phyloP scores from a whole-genome alignment of 2,329 filamentous ascomycete genomes.

The Pezicula radicicola region DNA sequence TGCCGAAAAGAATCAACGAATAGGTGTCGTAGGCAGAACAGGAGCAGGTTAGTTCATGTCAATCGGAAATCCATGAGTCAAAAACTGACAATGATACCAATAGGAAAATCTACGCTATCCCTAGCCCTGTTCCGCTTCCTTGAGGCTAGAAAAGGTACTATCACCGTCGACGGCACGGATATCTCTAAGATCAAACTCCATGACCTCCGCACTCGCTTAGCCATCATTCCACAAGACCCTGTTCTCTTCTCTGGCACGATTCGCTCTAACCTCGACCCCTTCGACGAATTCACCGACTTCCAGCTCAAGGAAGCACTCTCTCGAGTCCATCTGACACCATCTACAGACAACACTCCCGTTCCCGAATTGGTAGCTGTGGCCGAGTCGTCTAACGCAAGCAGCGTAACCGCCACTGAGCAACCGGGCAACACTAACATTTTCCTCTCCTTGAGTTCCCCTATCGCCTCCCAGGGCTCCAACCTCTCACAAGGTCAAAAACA shows the following conservation, averaged over 20 bases:
- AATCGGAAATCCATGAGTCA: conserved; percentile 11
- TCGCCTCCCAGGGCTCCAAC: conserved; percentile 69
- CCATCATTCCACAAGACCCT: conserved; percentile 51
- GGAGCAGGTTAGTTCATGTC: conserved; percentile 21
- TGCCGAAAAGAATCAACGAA: conserved; percentile 56
- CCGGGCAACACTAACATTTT: conserved; percentile 61
- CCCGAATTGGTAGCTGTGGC: not conserved
- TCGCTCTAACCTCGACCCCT: conserved; percentile 87
- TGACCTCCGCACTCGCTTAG: conserved; percentile 23
- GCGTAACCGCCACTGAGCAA: not conserved
- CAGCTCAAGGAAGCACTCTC: conserved; percentile 81
- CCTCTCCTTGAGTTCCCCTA: conserved; percentile 53
- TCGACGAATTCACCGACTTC: conserved; percentile 78
- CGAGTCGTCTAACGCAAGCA: conserved; percentile 1
- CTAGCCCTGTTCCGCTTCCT: conserved; percentile 22
- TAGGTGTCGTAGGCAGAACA: conserved; percentile 25
- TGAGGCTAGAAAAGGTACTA: conserved; percentile 35
- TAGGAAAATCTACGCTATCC: conserved; percentile 22
- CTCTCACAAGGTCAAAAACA: conserved; percentile 71
- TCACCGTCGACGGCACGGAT: conserved; percentile 25
- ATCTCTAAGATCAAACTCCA: conserved; percentile 28
- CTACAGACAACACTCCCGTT: not conserved
- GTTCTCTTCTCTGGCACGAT: conserved; percentile 87
- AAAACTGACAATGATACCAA: conserved; percentile 4
- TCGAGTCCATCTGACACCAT: conserved; percentile 77